These are phyloP conservation scores for Yarrowia galli DNA, from an alignment of 1,139 yeast genomes.

Conservation along the genomic window DNA sequence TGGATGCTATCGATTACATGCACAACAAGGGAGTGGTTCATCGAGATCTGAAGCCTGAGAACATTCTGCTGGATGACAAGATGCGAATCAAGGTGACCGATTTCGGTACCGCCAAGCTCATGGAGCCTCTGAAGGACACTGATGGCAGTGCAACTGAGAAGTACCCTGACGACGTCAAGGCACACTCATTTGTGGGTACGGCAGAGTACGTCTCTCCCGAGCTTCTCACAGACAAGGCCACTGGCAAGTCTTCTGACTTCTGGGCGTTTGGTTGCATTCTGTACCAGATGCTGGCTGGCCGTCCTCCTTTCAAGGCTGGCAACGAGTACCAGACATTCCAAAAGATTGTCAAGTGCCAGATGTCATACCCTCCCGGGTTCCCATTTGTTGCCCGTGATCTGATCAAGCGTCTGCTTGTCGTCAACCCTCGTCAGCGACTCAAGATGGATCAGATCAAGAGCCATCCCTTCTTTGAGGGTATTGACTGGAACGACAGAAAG, in stretches of 20 bases:
- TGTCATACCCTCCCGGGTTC: conserved; percentile 78
- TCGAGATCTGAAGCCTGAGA: conserved; percentile 95
- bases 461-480: conserved; percentile 74
- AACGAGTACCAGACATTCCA: conserved; percentile 95
- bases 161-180: conserved; percentile 63
- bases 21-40: conserved; percentile 87
- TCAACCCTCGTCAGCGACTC: conserved; percentile 71
- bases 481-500: conserved; percentile 69
- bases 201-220: conserved; percentile 95
- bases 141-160: conserved; percentile 43
- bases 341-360: conserved; percentile 84
- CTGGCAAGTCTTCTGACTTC: conserved; percentile 87
- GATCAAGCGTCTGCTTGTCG: conserved; percentile 69
- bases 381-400: conserved; percentile 76
- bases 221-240: conserved; percentile 76
- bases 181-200: conserved; percentile 88
- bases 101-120: conserved; percentile 93
- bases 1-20: conserved; percentile 87
- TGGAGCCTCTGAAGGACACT: conserved; percentile 60
- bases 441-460: conserved; percentile 68
- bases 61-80: conserved; percentile 74
- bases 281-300: conserved; percentile 91
- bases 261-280: conserved; percentile 98
- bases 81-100: conserved; percentile 93
- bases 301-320: conserved; percentile 95